Evolutionary conservation across 345 rosid genomes (phyloP), one percentile per base, ranked within the genome.

Genomic region (Euphorbia tirucalli): DNA sequence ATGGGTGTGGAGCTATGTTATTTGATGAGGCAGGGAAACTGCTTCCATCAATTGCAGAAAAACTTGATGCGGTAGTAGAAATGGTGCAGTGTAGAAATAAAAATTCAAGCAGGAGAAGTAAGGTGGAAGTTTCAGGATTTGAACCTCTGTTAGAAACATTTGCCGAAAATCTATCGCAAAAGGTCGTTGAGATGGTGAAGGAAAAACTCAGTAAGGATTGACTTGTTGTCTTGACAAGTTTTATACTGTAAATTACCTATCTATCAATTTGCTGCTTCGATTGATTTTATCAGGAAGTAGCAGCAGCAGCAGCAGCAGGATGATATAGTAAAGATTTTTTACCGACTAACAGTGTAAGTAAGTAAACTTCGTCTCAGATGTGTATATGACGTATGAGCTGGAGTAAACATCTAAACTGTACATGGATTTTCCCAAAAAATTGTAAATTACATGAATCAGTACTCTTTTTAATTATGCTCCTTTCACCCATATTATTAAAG

Each of bases 11-110:
- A 80, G 77, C 79, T 55, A 68, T 79, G 54, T 77, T 90, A 44
- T 70, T 71, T 27, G 66, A 76, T 13, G 85, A 85, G 68, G 88
- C 87, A 71, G 83, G 84, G 19, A 56, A 76, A 35, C 30, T 83
- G 71, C 81, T 92, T 48, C 88, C 92, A 71, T 63, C 84, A 35
- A 71, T 90, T 65, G 70, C 82, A 11, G 83, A 81, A 65, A 86
- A 85, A 64, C 69, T 90, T 22, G 74, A 74, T 65, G 71, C 83
- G 70, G 57, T 86, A 37, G 74, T 87, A 21, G 75, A 81, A 61
- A 7, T 69, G 63, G 72, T 80, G 71, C 81, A 25, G 55, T 48
- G 39, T 21, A 41, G 70, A 31, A 72, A 73, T 71, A 66, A 74
- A 7, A 24, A 31, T 63, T 35, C 30, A 37, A 61, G 28, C 37